Evolutionary conservation across 2,329 filamentous ascomycete genomes (phyloP), one percentile per base, ranked within the genome.

Genomic region (Phialocephala sp.): DNA sequence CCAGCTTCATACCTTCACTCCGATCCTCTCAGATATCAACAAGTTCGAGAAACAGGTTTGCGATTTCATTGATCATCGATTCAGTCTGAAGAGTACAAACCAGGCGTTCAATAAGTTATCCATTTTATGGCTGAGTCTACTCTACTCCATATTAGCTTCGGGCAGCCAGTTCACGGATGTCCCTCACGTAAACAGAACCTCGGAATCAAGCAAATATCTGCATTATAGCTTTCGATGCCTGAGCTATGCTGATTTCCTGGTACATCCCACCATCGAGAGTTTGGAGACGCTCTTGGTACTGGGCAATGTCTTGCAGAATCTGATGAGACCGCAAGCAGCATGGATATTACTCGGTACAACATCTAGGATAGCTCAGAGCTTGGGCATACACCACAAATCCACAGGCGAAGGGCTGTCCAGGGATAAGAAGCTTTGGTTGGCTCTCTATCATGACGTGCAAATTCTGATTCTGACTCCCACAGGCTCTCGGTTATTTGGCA

Each of bases 251-350:
- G 88, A 89, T 67, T 89, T 89, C 67, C 73, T 89, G 39, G 77
- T 88, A 5, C 77, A 85, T 50, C 87, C 87, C 1, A 87, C 87
- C 0, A 82, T 89, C 50, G 85, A 88, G 72, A 87, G 85, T 6
- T 86, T 89, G 27, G 86, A 89, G 72, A 86, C 86, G 0, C 75
- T 89, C 27, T 78, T 89, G 1, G 79, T 89, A 52, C 86, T 85
- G 1, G 83, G 85, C 50, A 88, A 89, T 66, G 85, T 87, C 2
- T 78, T 89, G 1, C 78, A 89, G 32, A 89, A 89, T 67, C 86
- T 88, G 64, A 89, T 88, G 86, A 89, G 89, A 70, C 86, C 87
- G 1, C 86, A 89, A 71, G 86, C 85, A 0, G 88, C 86, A 0
- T 89, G 87, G 87, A 86, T 86, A 0, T 74, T 89, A 57, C 81